Conservation (phyloP, 2,329 filamentous ascomycete genomes). For the Beauveria australis region DNA sequence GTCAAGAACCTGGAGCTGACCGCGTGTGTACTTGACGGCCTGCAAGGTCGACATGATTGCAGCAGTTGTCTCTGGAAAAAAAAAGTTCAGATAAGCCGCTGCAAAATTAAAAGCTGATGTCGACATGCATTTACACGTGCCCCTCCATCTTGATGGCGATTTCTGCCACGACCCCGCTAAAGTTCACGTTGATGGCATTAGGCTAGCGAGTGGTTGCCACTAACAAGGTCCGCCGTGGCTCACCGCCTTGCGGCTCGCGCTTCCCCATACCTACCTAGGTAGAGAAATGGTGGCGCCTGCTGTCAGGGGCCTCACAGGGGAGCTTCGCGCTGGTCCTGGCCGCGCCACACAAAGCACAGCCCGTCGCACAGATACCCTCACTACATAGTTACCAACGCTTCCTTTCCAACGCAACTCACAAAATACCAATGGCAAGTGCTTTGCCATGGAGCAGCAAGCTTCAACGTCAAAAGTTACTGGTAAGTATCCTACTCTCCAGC, state of each 20-base stretch:
- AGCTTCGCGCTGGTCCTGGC: not conserved
- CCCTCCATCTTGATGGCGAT: conserved; percentile 11
- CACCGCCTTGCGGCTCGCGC: conserved; percentile 2
- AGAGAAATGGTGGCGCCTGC: not conserved
- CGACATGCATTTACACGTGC: not conserved
- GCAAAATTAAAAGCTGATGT: not conserved
- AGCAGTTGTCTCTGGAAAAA: conserved; percentile 42
- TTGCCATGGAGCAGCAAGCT: conserved; percentile 55
- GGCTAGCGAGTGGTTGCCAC: not conserved
- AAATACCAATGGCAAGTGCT: conserved; percentile 8
- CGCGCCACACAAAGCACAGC: not conserved
- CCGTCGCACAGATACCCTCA: conserved; percentile 1
- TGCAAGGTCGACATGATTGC: conserved; percentile 51
- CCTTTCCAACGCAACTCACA: not conserved
- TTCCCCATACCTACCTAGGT: not conserved
- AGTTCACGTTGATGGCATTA: conserved; percentile 5
- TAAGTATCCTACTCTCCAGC: conserved; percentile 26
- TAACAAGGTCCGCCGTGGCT: not conserved
- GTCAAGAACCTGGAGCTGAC: conserved; percentile 68
- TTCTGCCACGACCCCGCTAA: conserved; percentile 19
- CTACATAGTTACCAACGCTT: not conserved
- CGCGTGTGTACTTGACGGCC: conserved; percentile 68
- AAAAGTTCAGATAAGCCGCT: not conserved
- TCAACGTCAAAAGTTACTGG: conserved; percentile 73
- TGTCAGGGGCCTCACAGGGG: not conserved